phyloP scores from a whole-genome alignment of 2,329 filamentous ascomycete genomes.

The Fusarium sterilihyphosum region DNA sequence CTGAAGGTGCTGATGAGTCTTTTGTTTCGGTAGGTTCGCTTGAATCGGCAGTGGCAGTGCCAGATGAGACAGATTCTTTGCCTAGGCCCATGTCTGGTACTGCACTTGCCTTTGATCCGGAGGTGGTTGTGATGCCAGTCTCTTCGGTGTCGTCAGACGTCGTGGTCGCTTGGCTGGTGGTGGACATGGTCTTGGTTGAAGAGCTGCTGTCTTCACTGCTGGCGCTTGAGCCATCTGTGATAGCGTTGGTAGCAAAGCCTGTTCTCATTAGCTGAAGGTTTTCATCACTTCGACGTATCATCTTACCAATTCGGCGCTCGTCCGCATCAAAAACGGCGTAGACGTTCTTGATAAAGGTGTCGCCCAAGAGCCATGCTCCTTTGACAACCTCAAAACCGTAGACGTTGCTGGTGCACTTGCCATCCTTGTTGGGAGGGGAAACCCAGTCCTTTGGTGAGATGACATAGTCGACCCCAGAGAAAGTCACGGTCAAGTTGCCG shows the following conservation, averaged over 20 bases:
- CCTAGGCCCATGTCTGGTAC: conserved; percentile 36
- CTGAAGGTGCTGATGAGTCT: conserved; percentile 36
- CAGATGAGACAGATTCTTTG: conserved; percentile 38
- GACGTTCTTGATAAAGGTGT: conserved; percentile 89
- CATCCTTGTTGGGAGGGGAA: conserved; percentile 54
- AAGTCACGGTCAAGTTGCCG: conserved; percentile 69
- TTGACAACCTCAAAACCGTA: conserved; percentile 75
- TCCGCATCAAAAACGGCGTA: conserved; percentile 88
- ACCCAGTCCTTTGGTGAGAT: conserved; percentile 80
- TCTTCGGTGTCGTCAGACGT: conserved; percentile 23
- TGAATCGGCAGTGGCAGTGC: conserved; percentile 33
- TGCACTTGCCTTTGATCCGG: conserved; percentile 25
- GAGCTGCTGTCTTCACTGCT: conserved; percentile 11
- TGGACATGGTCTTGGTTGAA: conserved; percentile 12
- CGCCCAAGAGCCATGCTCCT: conserved; percentile 81
- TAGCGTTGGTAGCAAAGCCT: conserved; percentile 38
- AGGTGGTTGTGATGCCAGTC: conserved; percentile 23
- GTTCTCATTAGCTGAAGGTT: conserved; percentile 9
- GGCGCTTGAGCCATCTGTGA: conserved; percentile 16
- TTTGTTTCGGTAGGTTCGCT: conserved; percentile 33
- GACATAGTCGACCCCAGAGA: conserved; percentile 73
- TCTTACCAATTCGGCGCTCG: conserved; percentile 68
- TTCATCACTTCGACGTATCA: background rate
- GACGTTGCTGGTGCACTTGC: conserved; percentile 75
- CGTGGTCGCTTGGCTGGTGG: conserved; percentile 16